phyloP scores from a whole-genome alignment of 2,329 filamentous ascomycete genomes.

The Talaromyces sp. region DNA sequence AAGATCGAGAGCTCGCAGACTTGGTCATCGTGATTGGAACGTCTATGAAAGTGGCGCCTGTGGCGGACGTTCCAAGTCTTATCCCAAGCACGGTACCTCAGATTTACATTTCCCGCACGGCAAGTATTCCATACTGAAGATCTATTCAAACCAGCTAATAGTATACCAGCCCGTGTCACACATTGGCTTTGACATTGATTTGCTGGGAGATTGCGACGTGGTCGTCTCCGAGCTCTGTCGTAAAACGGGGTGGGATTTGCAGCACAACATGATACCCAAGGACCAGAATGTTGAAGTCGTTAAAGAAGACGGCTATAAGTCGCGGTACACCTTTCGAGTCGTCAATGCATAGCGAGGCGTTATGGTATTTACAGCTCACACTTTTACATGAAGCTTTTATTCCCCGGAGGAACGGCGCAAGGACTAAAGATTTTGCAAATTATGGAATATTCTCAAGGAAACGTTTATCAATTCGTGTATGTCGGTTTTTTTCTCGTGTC shows the following conservation, averaged over 20 bases:
- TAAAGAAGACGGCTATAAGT: conserved; percentile 43
- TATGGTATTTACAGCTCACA: conserved; percentile 17
- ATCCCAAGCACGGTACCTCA: conserved; percentile 76
- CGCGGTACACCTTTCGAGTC: conserved; percentile 39
- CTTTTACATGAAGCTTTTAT: neutral
- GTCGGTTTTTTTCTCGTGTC: neutral
- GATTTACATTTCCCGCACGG: conserved; percentile 79
- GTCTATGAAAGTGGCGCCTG: conserved; percentile 89
- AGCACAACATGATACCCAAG: conserved; percentile 76
- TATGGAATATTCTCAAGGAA: neutral
- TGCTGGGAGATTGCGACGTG: conserved; percentile 91
- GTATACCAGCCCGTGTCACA: conserved; percentile 63
- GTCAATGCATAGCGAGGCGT: conserved; percentile 35
- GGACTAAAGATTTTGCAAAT: conserved; percentile 7
- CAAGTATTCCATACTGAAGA: conserved; percentile 28
- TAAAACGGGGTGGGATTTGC: conserved; percentile 71
- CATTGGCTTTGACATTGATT: conserved; percentile 92
- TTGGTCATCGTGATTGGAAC: conserved; percentile 95
- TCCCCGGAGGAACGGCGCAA: conserved; percentile 21
- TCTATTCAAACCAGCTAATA: conserved; percentile 8
- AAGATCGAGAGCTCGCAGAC: conserved; percentile 75
- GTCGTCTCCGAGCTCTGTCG: conserved; percentile 82
- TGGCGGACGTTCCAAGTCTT: conserved; percentile 82
- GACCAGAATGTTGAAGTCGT: conserved; percentile 57
- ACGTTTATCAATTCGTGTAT: neutral